Base-by-base conservation (phyloP, 805 yeast species). In the Candida gorgasii region DNA sequence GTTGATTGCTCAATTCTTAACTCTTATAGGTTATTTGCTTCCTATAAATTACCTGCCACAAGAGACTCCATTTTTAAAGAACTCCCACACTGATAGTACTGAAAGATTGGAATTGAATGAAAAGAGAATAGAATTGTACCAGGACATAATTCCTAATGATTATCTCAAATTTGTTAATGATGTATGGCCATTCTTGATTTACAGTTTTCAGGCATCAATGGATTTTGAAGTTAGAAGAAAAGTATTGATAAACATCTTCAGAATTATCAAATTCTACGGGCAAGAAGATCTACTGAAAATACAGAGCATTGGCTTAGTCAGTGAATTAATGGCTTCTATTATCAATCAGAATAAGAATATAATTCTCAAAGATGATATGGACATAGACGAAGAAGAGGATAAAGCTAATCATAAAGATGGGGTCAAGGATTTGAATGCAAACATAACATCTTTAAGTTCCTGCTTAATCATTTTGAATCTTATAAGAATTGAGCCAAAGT, bases 201-300 rank as follows among this genome's bases (percentile, higher is more conserved):
- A 78, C 46, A 74, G 86, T 7, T 88, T 82, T 53, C 81, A 85
- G 26, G 81, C 92, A 2, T 75, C 92, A 0, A 83, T 86, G 55
- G 88, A 86, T 45, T 78, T 73, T 48, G 78, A 76, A 12, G 69
- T 85, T 6, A 75, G 93, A 50, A 72, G 80, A 41, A 69, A 76
- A 39, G 78, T 76, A 1, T 61, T 86, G 16, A 61, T 81, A 9
- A 72, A 79, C 13, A 52, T 86, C 13, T 58, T 77, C 11, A 72
- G 87, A 47, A 69, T 82, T 12, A 59, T 78, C 1, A 59, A 73
- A 0, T 69, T 78, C 30, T 49, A 74, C 12, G 52, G 58, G 3
- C 50, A 55, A 0, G 59, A 60, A 3, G 62, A 73, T 3, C 52
- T 57, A 6, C 45, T 47, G 0, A 57, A 59, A 5, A 58, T 78